Conservation (phyloP, 1,284 basidiomycete species). For the Cutaneotrichosporon spelunceum region DNA sequence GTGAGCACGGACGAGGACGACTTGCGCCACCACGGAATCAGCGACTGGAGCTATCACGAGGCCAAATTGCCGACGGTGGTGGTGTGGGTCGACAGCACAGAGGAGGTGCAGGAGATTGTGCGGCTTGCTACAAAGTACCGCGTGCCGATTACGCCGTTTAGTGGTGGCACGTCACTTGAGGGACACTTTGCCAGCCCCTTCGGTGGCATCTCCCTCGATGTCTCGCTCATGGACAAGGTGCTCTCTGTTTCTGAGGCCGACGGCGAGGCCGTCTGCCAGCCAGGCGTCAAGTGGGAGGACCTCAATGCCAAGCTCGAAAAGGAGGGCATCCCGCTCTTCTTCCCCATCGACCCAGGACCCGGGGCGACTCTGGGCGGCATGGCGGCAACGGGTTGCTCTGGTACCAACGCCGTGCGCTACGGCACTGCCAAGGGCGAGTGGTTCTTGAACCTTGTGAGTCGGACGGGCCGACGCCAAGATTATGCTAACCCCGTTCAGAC, state of each 20-base stretch:
- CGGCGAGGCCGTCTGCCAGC: constrained; percentile 74
- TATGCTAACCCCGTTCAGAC: constrained; percentile 58
- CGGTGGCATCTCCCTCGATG: constrained; percentile 80
- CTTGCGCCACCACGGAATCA: constrained; percentile 45
- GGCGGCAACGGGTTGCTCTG: constrained; percentile 67
- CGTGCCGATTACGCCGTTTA: constrained; percentile 51
- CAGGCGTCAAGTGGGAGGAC: constrained; percentile 82
- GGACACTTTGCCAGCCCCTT: constrained; percentile 50
- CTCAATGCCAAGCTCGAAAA: constrained; percentile 71
- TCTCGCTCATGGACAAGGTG: constrained; percentile 80
- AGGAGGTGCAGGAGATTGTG: constrained; percentile 48
- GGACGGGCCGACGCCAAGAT: no score
- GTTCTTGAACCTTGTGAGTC: constrained; percentile 71
- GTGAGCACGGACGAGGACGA: constrained; percentile 48
- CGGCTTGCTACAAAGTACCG: constrained; percentile 40
- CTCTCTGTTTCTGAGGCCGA: constrained; percentile 63
- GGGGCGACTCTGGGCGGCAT: constrained; percentile 87
- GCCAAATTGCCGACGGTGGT: constrained; percentile 50
- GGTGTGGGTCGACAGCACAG: constrained; percentile 48
- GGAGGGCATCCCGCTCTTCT: constrained; percentile 76
- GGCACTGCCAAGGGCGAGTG: constrained; percentile 80
- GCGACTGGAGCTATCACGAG: constrained; percentile 51
- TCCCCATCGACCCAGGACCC: constrained; percentile 73
- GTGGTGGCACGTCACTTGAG: constrained; percentile 49
- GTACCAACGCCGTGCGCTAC: constrained; percentile 82